Conservation (phyloP, 768 basidiomycete genomes). For the Tricholomella constricta region DNA sequence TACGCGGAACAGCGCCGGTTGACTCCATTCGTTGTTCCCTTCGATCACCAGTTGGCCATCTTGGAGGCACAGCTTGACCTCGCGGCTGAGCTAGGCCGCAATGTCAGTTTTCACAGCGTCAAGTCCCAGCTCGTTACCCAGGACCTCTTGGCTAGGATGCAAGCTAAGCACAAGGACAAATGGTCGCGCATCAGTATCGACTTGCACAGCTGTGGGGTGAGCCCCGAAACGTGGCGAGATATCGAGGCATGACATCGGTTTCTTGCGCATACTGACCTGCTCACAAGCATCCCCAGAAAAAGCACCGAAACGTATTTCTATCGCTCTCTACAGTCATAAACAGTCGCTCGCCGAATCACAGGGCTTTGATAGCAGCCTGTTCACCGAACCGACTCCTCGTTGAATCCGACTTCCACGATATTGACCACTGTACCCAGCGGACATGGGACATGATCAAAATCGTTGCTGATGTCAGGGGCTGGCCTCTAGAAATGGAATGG, state of each 20-base stretch:
- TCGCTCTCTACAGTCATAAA: constrained; percentile 91
- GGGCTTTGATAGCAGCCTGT: constrained; percentile 64
- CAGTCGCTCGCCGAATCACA: constrained; percentile 63
- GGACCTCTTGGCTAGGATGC: constrained; percentile 63
- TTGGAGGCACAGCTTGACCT: constrained; percentile 82
- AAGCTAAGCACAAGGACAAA: constrained; percentile 51
- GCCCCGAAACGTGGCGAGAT: constrained; percentile 69
- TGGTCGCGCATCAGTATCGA: constrained; percentile 80
- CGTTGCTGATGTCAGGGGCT: constrained; percentile 76
- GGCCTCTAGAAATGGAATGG: constrained; percentile 71
- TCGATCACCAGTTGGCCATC: constrained; percentile 80
- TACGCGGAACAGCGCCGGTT: constrained; percentile 52
- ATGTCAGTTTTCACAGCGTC: constrained; percentile 88
- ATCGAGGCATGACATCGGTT: constrained; percentile 62
- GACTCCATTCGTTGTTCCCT: constrained; percentile 76
- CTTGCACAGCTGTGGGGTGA: constrained; percentile 88
- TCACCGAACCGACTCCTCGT: constrained; percentile 70
- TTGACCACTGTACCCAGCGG: constrained; percentile 54
- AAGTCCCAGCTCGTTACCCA: constrained; percentile 70
- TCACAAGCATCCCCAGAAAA: constrained; percentile 45
- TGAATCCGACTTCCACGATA: constrained; percentile 83
- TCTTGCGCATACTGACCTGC: background rate
- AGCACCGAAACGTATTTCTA: constrained; percentile 76
- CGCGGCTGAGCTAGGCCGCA: constrained; percentile 77
- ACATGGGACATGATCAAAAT: constrained; percentile 80